Percentiles rank a stretch among this genome's conserved stretches.
These are phyloP conservation scores for Fomitopsis pinicola DNA, from an alignment of 1,284 basidiomycete species.

Conservation along the genomic window DNA sequence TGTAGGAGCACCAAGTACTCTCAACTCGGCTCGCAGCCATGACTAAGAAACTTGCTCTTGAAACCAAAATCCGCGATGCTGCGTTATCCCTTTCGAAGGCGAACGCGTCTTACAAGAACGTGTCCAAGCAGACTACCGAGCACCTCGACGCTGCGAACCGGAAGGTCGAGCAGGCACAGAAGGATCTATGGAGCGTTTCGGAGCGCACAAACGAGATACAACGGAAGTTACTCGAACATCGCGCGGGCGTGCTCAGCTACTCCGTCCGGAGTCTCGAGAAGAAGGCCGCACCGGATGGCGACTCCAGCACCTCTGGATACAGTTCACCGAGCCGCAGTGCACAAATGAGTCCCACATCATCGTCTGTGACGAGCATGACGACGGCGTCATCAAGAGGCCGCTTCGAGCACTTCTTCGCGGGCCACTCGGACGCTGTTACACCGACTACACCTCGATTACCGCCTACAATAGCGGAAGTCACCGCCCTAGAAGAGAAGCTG, in stretches of 20 bases:
- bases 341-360: conserved; percentile 47
- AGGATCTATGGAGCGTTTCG: conserved; percentile 61
- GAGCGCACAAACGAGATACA: conserved; percentile 59
- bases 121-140: conserved; percentile 64
- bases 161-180: conserved; percentile 64
- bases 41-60: conserved; percentile 66
- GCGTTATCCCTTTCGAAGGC: conserved; percentile 66
- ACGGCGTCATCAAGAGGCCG: conserved; percentile 41
- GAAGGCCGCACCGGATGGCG: conserved; percentile 33
- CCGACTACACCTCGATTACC: conserved; percentile 36
- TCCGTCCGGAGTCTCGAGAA: conserved; percentile 67
- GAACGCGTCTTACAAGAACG: conserved; percentile 53
- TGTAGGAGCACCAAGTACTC: conserved; percentile 67
- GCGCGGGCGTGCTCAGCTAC: conserved; percentile 70
- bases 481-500: conserved; percentile 41
- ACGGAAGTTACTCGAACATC: conserved; percentile 66
- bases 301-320: conserved; percentile 41
- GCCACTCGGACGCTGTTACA: conserved; percentile 61
- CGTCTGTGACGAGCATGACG: conserved; percentile 41
- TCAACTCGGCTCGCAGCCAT: conserved; percentile 56
- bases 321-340: conserved; percentile 48
- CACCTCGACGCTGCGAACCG: conserved; percentile 65
- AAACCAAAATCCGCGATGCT: conserved; percentile 80
- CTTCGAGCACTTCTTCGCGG: conserved; percentile 80
- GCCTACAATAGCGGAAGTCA: conserved; percentile 32